phyloP scores from a whole-genome alignment of 805 yeast genomes.

The Teunomyces funiuensis region DNA sequence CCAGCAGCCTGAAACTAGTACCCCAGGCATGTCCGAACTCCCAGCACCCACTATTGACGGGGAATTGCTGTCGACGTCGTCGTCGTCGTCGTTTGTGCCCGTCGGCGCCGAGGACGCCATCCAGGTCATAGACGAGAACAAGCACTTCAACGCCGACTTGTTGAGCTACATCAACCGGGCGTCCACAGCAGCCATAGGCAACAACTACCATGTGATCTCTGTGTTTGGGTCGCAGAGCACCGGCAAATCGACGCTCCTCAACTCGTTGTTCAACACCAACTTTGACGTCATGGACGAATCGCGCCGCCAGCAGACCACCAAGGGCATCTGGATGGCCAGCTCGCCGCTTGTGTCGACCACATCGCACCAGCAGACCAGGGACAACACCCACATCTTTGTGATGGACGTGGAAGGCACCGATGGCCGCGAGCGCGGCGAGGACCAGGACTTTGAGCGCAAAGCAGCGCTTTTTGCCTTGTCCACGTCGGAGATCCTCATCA shows the following conservation, averaged over 20 bases:
- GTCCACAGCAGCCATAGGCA: conserved; percentile 45
- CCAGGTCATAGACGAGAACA: conserved; percentile 64
- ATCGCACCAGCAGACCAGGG: conserved; percentile 8
- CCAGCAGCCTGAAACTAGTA: neutral
- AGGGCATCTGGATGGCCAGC: conserved; percentile 47
- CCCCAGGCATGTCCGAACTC: conserved; percentile 1
- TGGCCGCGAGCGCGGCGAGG: conserved; percentile 97
- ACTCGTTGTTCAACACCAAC: conserved; percentile 77
- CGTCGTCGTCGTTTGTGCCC: conserved; percentile 43
- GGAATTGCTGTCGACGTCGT: conserved; percentile 19
- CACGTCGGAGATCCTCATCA: conserved; percentile 84
- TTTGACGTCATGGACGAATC: conserved; percentile 93
- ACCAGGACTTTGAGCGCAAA: conserved; percentile 96
- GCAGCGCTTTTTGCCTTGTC: conserved; percentile 94
- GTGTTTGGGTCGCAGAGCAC: conserved; percentile 98
- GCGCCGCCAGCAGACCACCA: conserved; percentile 78
- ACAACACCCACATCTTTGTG: conserved; percentile 55
- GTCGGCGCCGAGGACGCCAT: conserved; percentile 44
- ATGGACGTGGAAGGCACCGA: conserved; percentile 99
- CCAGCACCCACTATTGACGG: conserved; percentile 9
- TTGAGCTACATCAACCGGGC: conserved; percentile 35
- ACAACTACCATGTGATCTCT: conserved; percentile 84
- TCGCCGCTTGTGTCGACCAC: conserved; percentile 33
- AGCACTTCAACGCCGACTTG: conserved; percentile 46
- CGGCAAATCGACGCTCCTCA: conserved; percentile 91